Conservation (phyloP, 1,284 basidiomycete genomes). For the Apiotrichum porosum region DNA sequence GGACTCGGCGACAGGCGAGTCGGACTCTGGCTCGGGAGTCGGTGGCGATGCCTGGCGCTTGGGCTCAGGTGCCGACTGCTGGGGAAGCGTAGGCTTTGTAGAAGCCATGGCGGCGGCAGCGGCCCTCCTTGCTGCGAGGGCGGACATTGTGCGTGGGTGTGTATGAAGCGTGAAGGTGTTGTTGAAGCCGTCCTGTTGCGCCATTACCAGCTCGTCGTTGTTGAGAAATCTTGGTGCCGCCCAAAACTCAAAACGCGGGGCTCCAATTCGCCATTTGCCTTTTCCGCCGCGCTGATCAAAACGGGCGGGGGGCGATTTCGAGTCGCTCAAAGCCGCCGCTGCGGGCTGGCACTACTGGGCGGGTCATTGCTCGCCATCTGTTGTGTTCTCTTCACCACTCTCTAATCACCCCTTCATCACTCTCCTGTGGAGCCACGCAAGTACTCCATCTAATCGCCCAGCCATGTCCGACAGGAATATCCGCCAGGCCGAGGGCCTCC, state of each 20-base stretch:
- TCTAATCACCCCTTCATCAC: too few relatives aligned
- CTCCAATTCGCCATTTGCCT: too few relatives aligned
- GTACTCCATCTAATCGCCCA: too few relatives aligned
- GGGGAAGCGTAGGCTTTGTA: neutral
- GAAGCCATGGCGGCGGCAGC: slow-evolving; percentile 12
- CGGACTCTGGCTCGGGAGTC: neutral
- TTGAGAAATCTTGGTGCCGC: too few relatives aligned
- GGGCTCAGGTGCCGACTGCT: neutral
- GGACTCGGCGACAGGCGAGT: slow-evolving; percentile 2
- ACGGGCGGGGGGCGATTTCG: too few relatives aligned
- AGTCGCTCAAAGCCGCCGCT: too few relatives aligned
- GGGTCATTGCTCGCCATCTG: slow-evolving; percentile 5
- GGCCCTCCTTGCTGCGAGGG: slow-evolving; percentile 28
- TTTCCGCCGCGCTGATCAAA: too few relatives aligned
- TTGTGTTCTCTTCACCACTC: neutral
- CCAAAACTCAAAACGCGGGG: too few relatives aligned
- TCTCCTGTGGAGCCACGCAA: neutral
- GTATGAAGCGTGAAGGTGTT: neutral
- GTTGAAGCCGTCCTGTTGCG: neutral
- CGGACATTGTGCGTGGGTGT: slow-evolving; percentile 20
- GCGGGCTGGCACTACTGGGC: too few relatives aligned
- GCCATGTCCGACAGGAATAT: slow-evolving; percentile 23
- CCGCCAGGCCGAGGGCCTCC: slow-evolving; percentile 23
- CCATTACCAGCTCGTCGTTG: too few relatives aligned
- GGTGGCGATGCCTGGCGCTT: neutral